A percentile compares a stretch with the other conserved stretches of the same genome.
Conservation (phyloP, 2,329 filamentous ascomycete genomes). For the Trichoderma afroharzianum region DNA sequence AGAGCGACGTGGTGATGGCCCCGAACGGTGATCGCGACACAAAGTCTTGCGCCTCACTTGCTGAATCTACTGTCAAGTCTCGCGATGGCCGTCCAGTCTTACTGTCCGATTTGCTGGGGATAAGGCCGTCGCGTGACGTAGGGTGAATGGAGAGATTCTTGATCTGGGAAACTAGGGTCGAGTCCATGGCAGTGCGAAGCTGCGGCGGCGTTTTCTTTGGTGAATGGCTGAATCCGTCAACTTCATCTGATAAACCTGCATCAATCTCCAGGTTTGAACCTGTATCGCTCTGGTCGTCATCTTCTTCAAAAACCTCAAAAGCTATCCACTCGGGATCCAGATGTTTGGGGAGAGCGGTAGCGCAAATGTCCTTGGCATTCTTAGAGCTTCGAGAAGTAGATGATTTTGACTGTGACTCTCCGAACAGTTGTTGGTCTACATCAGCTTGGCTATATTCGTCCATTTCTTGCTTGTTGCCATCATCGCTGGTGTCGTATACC, state of each 20-base stretch:
- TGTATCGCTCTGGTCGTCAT: constrained; percentile 39
- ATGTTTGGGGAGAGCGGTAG: constrained; percentile 57
- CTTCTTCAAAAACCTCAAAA: constrained; percentile 75
- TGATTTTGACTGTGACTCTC: neutral
- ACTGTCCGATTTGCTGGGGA: neutral
- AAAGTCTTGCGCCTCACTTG: constrained; percentile 27
- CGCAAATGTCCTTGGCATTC: neutral
- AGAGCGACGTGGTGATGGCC: constrained; percentile 56
- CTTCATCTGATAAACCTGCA: constrained; percentile 34
- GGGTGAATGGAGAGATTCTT: constrained; percentile 36
- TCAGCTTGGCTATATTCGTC: constrained; percentile 38
- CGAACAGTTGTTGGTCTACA: constrained; percentile 44
- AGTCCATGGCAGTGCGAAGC: constrained; percentile 33
- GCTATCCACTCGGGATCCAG: constrained; percentile 90
- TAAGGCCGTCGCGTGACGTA: neutral
- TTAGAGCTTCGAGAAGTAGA: neutral
- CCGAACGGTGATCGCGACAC: constrained; percentile 46
- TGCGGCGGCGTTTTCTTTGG: constrained; percentile 10
- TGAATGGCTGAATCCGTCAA: constrained; percentile 19
- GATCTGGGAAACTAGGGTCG: constrained; percentile 39
- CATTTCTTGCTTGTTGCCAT: neutral
- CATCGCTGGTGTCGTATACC: neutral
- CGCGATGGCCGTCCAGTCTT: neutral
- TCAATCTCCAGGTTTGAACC: constrained; percentile 39
- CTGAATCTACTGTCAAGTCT: neutral